Conservation (phyloP, 140 eudicot genomes). For the Cichorium intybus region DNA sequence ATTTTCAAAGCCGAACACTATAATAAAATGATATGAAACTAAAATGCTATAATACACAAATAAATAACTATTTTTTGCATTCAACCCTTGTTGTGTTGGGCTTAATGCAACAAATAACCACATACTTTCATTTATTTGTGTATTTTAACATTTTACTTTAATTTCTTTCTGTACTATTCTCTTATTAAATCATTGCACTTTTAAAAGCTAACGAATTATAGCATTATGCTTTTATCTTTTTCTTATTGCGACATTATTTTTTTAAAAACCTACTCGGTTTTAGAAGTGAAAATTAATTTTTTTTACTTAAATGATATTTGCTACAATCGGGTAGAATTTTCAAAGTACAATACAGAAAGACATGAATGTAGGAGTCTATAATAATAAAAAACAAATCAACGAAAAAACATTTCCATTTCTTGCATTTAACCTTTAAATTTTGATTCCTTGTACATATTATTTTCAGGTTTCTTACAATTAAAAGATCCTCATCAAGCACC, state of each 20-base stretch:
- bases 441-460: slow-evolving; percentile 2
- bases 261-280: background rate
- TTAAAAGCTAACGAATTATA: background rate
- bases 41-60: too few species aligned
- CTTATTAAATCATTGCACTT: background rate
- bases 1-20: too few species aligned
- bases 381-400: background rate
- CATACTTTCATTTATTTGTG: background rate
- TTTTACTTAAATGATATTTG: too few species aligned
- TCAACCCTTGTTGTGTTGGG: too few species aligned
- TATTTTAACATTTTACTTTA: too few species aligned
- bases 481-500: slow-evolving; percentile 70
- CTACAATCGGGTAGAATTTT: background rate
- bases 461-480: slow-evolving; percentile 76
- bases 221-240: background rate
- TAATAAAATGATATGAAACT: too few species aligned
- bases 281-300: background rate
- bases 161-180: background rate
- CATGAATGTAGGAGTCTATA: too few species aligned
- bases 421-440: background rate
- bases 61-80: too few species aligned
- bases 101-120: too few species aligned
- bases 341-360: background rate
- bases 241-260: background rate
- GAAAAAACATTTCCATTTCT: background rate